Evolutionary conservation across 805 yeast genomes (phyloP).

Genomic region (Lachancea kluyveri): DNA sequence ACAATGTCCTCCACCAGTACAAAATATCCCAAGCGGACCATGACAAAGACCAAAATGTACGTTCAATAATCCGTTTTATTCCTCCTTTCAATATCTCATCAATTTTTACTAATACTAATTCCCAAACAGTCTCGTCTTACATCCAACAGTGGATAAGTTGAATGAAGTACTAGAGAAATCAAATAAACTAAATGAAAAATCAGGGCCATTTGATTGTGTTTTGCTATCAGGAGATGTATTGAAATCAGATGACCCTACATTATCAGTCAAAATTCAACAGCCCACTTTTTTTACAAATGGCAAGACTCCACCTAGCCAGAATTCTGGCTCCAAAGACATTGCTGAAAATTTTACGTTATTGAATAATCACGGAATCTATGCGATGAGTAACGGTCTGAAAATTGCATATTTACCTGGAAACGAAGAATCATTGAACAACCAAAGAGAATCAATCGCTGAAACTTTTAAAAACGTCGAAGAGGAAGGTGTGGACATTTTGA

Average conservation of each 20-base stretch:
- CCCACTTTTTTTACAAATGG: slow-evolving; percentile 23
- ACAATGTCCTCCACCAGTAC: no score
- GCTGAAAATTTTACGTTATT: slow-evolving; percentile 26
- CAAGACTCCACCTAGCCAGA: slow-evolving; percentile 9
- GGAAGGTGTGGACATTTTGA: slow-evolving; percentile 44
- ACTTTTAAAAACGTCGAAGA: slow-evolving; percentile 14
- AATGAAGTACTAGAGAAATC: slow-evolving; percentile 38
- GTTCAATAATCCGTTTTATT: no score
- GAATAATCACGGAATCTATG: slow-evolving; percentile 33
- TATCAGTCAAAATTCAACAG: not conserved
- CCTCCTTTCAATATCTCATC: no score
- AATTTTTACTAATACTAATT: no score
- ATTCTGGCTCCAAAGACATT: slow-evolving; percentile 8
- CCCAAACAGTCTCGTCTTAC: slow-evolving; percentile 19
- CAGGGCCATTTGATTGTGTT: slow-evolving; percentile 60
- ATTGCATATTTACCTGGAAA: slow-evolving; percentile 41
- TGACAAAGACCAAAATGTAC: no score
- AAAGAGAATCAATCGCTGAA: slow-evolving; percentile 23
- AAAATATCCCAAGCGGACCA: no score
- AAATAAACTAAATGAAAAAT: slow-evolving; percentile 44
- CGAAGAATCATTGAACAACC: slow-evolving; percentile 9
- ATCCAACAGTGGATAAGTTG: slow-evolving; percentile 13
- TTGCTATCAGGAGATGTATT: slow-evolving; percentile 45
- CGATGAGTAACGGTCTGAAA: slow-evolving; percentile 39
- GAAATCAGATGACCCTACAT: slow-evolving; percentile 8